Conservation (phyloP, 2,329 filamentous ascomycete species). For the Fusarium piperis region DNA sequence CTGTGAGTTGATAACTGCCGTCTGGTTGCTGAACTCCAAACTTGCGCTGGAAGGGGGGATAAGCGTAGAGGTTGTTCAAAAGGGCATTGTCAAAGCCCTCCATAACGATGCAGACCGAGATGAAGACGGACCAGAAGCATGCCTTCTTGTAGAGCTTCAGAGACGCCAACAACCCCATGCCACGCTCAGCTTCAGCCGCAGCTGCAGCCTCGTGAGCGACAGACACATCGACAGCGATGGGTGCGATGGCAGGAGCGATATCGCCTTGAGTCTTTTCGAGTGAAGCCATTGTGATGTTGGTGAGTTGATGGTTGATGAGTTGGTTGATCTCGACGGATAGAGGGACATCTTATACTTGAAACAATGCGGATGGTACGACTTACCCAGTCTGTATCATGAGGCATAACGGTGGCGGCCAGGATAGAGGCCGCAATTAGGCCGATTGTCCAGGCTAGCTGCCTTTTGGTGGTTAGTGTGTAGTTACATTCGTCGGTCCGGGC, state of each 20-base stretch:
- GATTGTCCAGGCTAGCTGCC: neutral
- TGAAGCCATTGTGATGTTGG: constrained; percentile 26
- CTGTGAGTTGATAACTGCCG: constrained; percentile 57
- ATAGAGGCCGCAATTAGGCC: constrained; percentile 13
- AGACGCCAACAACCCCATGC: constrained; percentile 46
- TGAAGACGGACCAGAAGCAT: constrained; percentile 50
- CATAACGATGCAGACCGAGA: constrained; percentile 52
- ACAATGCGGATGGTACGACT: neutral
- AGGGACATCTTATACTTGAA: neutral
- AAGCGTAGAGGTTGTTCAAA: constrained; percentile 54
- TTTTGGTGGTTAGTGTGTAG: neutral
- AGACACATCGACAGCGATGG: constrained; percentile 18
- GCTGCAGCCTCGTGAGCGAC: constrained; percentile 37
- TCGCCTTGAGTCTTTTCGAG: constrained; percentile 15
- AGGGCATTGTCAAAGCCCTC: constrained; percentile 54
- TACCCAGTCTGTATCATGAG: neutral
- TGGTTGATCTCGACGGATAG: neutral
- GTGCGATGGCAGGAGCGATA: constrained; percentile 11
- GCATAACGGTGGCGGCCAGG: neutral
- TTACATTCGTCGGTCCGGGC: neutral
- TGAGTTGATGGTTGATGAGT: neutral
- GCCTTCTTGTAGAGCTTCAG: constrained; percentile 54
- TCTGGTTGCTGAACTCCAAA: constrained; percentile 51
- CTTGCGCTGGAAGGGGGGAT: constrained; percentile 50
- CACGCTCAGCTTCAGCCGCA: constrained; percentile 48